Evolutionary conservation across 805 yeast species (phyloP).

Genomic region (Lachancea thermotolerans): DNA sequence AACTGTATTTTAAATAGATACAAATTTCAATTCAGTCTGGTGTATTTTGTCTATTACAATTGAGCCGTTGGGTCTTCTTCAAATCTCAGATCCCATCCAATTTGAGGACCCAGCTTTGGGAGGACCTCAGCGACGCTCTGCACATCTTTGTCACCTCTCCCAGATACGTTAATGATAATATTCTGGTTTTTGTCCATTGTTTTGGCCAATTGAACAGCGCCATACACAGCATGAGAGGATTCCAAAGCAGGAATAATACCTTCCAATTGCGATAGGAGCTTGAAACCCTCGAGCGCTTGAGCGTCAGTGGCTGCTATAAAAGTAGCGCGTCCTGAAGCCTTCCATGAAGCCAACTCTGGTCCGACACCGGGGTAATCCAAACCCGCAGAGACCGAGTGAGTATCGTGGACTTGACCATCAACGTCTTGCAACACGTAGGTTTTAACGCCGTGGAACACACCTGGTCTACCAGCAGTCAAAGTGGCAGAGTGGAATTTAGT

Average conservation of each 20-base stretch:
- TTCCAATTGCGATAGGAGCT: slow-evolving; percentile 80
- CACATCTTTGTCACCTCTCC: slow-evolving; percentile 99
- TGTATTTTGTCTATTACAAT: background rate
- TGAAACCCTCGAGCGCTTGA: slow-evolving; percentile 90
- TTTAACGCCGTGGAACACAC: slow-evolving; percentile 97
- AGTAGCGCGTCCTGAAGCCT: slow-evolving; percentile 84
- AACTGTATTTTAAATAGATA: background rate
- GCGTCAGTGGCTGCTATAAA: slow-evolving; percentile 92
- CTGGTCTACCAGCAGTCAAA: slow-evolving; percentile 88
- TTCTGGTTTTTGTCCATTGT: slow-evolving; percentile 72
- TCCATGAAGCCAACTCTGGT: slow-evolving; percentile 95
- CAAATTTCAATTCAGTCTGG: background rate
- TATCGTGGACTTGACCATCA: slow-evolving; percentile 96
- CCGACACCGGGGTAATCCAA: slow-evolving; percentile 99
- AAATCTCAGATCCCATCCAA: slow-evolving; percentile 95
- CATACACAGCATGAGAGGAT: slow-evolving; percentile 92
- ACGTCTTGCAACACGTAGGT: slow-evolving; percentile 85
- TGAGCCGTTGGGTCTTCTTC: slow-evolving; percentile 36
- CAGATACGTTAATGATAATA: slow-evolving; percentile 84
- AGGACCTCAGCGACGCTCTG: slow-evolving; percentile 93
- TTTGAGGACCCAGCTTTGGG: slow-evolving; percentile 82
- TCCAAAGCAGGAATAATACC: slow-evolving; percentile 99
- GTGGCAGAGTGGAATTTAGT: slow-evolving; percentile 92
- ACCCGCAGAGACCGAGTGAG: slow-evolving; percentile 98
- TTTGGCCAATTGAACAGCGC: slow-evolving; percentile 84